Evolutionary conservation across 345 rosid species (phyloP).

Genomic region (Dimocarpus longan): DNA sequence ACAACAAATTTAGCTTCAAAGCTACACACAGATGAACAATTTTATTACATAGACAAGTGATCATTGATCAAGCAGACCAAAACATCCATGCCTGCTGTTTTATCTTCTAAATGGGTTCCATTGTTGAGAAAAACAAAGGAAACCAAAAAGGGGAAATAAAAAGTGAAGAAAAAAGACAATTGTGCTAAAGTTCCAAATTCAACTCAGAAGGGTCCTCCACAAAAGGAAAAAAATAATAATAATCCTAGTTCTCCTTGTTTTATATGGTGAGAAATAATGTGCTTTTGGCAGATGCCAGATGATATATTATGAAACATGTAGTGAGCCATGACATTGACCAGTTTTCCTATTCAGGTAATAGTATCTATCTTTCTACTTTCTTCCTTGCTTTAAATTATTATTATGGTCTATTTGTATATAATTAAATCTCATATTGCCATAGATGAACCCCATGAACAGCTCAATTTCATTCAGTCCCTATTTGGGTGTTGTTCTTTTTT

Average conservation of each 20-base stretch:
- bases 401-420: too few species aligned
- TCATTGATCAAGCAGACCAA: neutral
- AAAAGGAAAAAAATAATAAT: neutral
- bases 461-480: conserved; percentile 1
- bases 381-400: too few species aligned
- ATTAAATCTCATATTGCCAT: too few species aligned
- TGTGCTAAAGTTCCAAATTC: neutral
- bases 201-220: conserved; percentile 5
- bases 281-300: neutral
- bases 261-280: neutral
- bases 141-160: neutral
- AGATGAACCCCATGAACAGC: neutral
- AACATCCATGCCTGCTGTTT: neutral
- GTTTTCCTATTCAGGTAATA: conserved; percentile 1
- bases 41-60: too few species aligned
- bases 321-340: conserved; percentile 9
- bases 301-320: neutral
- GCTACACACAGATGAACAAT: too few species aligned
- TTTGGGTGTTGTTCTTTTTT: neutral
- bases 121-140: neutral
- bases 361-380: neutral
- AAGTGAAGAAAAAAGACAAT: neutral
- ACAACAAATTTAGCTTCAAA: too few species aligned
- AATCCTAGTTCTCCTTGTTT: neutral
- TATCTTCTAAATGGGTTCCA: neutral